These are phyloP conservation scores for Pneumocystis jirovecii DNA, from an alignment of 1,139 yeast species.

Conservation along the genomic window DNA sequence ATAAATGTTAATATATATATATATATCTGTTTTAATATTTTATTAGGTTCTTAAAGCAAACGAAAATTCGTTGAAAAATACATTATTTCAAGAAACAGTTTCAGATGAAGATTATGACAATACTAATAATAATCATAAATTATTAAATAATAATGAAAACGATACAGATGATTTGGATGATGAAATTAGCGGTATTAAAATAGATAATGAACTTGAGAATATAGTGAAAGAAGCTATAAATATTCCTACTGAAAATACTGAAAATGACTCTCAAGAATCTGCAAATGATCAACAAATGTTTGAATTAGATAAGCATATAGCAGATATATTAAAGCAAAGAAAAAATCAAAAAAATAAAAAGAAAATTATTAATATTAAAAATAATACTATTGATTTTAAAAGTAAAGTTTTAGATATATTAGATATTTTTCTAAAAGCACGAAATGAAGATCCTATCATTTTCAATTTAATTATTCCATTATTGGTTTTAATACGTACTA, in stretches of 20 bases:
- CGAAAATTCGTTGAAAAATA: slow-evolving; percentile 66
- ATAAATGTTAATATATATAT: slow-evolving; percentile 29
- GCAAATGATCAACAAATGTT: slow-evolving; percentile 97
- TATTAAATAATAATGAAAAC: slow-evolving; percentile 5
- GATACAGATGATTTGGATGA: slow-evolving; percentile 8
- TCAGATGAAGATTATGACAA: slow-evolving; percentile 20
- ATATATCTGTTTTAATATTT: slow-evolving; percentile 39
- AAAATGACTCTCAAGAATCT: slow-evolving; percentile 40
- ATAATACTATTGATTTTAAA: slow-evolving; percentile 61
- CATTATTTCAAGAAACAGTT: slow-evolving; percentile 34
- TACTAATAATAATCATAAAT: slow-evolving; percentile 19
- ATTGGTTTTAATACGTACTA: slow-evolving; percentile 44
- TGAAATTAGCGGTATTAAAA: slow-evolving; percentile 22
- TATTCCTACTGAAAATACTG: background rate
- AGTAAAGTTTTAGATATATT: slow-evolving; percentile 62
- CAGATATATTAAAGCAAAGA: slow-evolving; percentile 67
- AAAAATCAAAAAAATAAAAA: slow-evolving; percentile 16
- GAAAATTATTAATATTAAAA: slow-evolving; percentile 29
- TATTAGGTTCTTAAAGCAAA: slow-evolving; percentile 54
- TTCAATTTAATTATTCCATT: slow-evolving; percentile 44
- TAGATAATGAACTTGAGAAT: slow-evolving; percentile 26
- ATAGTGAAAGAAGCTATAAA: slow-evolving; percentile 12
- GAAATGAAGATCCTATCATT: slow-evolving; percentile 31
- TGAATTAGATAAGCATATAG: slow-evolving; percentile 75
- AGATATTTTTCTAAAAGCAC: slow-evolving; percentile 41